Base-by-base conservation (phyloP, 371 early-diverging fungal genomes). In the Conidiobolus incongruus region DNA sequence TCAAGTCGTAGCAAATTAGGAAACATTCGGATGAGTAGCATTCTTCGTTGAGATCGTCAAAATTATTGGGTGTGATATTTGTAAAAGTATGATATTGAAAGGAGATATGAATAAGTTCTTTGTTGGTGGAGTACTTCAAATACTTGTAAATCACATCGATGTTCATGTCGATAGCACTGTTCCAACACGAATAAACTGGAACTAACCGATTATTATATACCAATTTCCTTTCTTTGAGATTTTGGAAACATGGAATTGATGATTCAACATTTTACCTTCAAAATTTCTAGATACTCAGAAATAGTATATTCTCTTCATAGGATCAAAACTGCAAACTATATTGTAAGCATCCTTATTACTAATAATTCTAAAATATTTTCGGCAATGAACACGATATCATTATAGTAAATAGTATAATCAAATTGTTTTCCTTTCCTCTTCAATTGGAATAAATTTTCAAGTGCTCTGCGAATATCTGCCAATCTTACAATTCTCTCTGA, bases 111-210 rank as follows among this genome's bases (percentile, higher is more conserved):
- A 15, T 13, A 17, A 28, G 41, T 22, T 43, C 31, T n/a, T n/a
- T n/a, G n/a, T n/a, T n/a, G n/a, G n/a, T n/a, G n/a, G n/a, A n/a
- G n/a, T n/a, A n/a, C n/a, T n/a, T n/a, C n/a, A n/a, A n/a, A n/a
- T n/a, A n/a, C n/a, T n/a, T n/a, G 15, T 46, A 12, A 34, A 52
- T 49, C 15, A 49, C 49, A 12, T 36, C 23, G 17, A 45, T 38
- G 16, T 49, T 43, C 19, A 57, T 30, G 7, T 42, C 49, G 10
- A 46, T 48, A 50, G 52, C 50, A 31, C 58, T 54, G 26, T 52
- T 52, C 58, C 58, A 57, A 35, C 58, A 57, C 23, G 52, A 52
- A 41, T 52, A 57, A 8, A 57, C 58, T 11, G 52, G 54, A 10
- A 57, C 46, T 1, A 38, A 41, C 16, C 47, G 26, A n/a, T 42